Conservation (phyloP, 176 grass and related monocot genomes). For the Phragmites australis region DNA sequence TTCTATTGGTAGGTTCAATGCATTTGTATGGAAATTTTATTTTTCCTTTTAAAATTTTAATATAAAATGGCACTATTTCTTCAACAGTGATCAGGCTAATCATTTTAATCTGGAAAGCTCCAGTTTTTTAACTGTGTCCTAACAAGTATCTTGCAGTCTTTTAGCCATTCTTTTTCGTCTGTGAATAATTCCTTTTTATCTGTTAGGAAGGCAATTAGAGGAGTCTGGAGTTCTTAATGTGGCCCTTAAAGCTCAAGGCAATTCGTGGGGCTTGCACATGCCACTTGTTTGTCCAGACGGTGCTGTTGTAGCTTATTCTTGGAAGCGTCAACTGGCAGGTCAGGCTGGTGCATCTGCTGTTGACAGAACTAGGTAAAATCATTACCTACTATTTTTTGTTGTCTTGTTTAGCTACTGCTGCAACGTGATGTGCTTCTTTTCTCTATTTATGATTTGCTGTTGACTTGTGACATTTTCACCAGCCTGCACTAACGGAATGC, state of each 20-base stretch:
- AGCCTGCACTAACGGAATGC: not conserved
- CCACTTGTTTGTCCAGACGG: slow-evolving; percentile 99
- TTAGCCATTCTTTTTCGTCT: not conserved
- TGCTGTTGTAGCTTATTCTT: slow-evolving; percentile 97
- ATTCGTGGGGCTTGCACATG: slow-evolving; percentile 99
- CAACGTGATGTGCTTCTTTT: slow-evolving; percentile 5
- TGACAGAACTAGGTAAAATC: slow-evolving; percentile 84
- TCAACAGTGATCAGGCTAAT: not conserved
- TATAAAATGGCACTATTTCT: slow-evolving; percentile 14
- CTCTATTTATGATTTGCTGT: slow-evolving; percentile 6
- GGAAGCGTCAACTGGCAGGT: slow-evolving; percentile 97
- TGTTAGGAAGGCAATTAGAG: slow-evolving; percentile 86
- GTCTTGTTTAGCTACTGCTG: not conserved
- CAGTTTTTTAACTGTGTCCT: not conserved
- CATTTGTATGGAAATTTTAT: not conserved
- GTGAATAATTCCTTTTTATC: slow-evolving; percentile 35
- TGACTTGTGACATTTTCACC: not conserved
- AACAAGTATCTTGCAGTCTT: slow-evolving; percentile 21
- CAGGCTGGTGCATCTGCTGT: slow-evolving; percentile 99
- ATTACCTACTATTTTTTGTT: slow-evolving; percentile 22
- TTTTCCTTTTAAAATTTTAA: not conserved
- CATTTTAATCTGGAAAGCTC: not conserved
- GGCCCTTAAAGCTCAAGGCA: slow-evolving; percentile 80
- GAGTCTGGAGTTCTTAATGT: slow-evolving; percentile 85
- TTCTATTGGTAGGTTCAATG: not conserved